Conservation (phyloP, 768 basidiomycete species). For the Serendipita vermifera region DNA sequence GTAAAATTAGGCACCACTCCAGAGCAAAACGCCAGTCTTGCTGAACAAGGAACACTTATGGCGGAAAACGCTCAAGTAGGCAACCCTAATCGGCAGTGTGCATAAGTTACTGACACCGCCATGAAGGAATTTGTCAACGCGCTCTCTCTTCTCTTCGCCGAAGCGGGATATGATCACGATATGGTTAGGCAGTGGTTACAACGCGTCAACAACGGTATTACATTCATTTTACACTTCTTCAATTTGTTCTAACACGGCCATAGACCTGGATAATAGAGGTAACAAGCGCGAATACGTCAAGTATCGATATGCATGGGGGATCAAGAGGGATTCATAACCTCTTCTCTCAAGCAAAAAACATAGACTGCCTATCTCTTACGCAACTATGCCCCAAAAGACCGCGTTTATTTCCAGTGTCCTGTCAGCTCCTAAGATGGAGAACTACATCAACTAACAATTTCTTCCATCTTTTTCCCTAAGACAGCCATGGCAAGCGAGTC, state of each 20-base stretch:
- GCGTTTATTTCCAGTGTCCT: too few relatives aligned
- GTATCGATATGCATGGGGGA: not conserved
- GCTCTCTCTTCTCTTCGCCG: not conserved
- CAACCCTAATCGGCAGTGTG: too few relatives aligned
- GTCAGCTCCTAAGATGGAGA: too few relatives aligned
- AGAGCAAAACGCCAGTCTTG: not conserved
- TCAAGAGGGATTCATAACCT: not conserved
- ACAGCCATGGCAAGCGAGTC: not conserved
- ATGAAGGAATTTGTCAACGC: not conserved
- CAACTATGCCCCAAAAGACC: too few relatives aligned
- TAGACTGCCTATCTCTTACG: too few relatives aligned
- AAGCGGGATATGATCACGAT: not conserved
- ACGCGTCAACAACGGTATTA: not conserved
- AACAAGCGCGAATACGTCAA: not conserved
- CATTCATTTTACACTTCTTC: not conserved
- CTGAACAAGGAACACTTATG: not conserved
- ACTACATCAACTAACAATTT: too few relatives aligned
- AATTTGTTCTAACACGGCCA: not conserved
- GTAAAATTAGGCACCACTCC: not conserved
- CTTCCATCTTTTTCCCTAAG: not conserved
- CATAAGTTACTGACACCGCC: not conserved
- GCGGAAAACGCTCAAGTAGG: not conserved
- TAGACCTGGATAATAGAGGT: not conserved
- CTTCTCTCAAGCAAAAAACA: too few relatives aligned
- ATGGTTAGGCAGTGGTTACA: not conserved